These are phyloP conservation scores for Mycocentrospora acerina DNA, from an alignment of 2,329 filamentous ascomycete genomes.

Conservation along the genomic window DNA sequence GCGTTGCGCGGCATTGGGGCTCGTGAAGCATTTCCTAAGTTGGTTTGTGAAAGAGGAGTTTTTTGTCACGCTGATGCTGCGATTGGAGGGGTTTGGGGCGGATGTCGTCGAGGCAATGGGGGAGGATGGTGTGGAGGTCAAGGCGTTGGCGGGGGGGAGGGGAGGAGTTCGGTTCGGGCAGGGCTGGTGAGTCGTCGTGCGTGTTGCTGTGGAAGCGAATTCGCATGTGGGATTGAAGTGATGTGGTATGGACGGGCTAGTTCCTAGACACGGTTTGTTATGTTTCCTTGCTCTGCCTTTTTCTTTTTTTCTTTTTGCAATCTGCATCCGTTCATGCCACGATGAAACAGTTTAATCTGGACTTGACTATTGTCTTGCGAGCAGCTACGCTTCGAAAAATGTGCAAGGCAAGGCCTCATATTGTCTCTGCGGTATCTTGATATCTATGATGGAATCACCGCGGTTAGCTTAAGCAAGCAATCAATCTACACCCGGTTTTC, in stretches of 20 bases:
- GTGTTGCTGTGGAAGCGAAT: too few species aligned
- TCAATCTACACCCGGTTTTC: slow-evolving; percentile 19
- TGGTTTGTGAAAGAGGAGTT: slow-evolving; percentile 12
- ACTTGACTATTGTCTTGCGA: too few species aligned
- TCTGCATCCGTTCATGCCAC: too few species aligned
- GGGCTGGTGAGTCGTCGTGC: too few species aligned
- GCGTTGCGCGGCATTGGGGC: slow-evolving; percentile 14
- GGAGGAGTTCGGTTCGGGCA: slow-evolving; percentile 1
- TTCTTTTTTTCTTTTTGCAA: too few species aligned
- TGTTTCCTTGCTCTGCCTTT: too few species aligned
- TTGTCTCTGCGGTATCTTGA: slow-evolving; percentile 36
- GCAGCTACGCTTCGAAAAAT: too few species aligned
- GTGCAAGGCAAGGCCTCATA: slow-evolving; percentile 34
- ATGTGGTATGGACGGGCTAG: too few species aligned
- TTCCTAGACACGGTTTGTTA: too few species aligned
- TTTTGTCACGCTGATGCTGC: slow-evolving; percentile 17
- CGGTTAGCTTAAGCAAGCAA: slow-evolving; percentile 31
- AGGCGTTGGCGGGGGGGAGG: slow-evolving; percentile 2
- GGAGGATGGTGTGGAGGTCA: slow-evolving; percentile 23
- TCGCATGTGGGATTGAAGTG: too few species aligned
- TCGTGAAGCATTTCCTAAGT: slow-evolving; percentile 17
- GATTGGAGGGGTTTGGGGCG: slow-evolving; percentile 13
- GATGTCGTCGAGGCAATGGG: slow-evolving; percentile 17
- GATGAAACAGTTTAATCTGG: too few species aligned
- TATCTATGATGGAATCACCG: slow-evolving; percentile 32